Conservation (phyloP, 306 rosid species). For the Lablab purpureus region DNA sequence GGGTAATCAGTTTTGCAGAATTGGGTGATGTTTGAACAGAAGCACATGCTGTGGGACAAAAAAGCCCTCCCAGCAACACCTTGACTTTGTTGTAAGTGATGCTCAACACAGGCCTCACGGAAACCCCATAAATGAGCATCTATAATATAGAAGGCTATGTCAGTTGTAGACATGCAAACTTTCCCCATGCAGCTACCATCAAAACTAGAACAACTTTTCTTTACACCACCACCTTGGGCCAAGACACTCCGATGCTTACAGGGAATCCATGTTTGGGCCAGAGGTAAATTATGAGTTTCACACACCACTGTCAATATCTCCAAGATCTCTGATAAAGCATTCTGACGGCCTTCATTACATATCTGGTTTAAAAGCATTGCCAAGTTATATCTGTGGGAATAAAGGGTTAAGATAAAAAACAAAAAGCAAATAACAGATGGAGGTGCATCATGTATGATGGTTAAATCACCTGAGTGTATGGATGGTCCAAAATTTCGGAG, state of each 20-base stretch:
- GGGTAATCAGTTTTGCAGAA: slow-evolving; percentile 93
- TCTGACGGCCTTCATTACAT: slow-evolving; percentile 92
- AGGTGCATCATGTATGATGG: slow-evolving; percentile 37
- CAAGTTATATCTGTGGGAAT: slow-evolving; percentile 85
- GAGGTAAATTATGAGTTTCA: slow-evolving; percentile 86
- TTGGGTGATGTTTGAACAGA: slow-evolving; percentile 72
- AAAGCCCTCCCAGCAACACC: slow-evolving; percentile 96
- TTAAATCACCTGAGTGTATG: slow-evolving; percentile 70
- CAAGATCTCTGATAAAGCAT: slow-evolving; percentile 88
- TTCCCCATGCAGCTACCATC: slow-evolving; percentile 93
- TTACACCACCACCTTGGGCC: slow-evolving; percentile 86
- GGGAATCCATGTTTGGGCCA: slow-evolving; percentile 99
- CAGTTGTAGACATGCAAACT: slow-evolving; percentile 95
- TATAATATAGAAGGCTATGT: slow-evolving; percentile 77
- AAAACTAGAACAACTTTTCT: slow-evolving; percentile 85
- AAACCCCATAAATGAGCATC: slow-evolving; percentile 95
- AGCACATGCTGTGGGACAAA: slow-evolving; percentile 70
- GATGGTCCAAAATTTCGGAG: slow-evolving; percentile 75
- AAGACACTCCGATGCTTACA: slow-evolving; percentile 89
- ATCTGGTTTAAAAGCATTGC: slow-evolving; percentile 93
- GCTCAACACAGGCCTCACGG: slow-evolving; percentile 89
- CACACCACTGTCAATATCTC: slow-evolving; percentile 90
- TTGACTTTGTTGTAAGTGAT: slow-evolving; percentile 91
- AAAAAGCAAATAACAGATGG: slow-evolving; percentile 40
- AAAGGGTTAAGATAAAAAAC: slow-evolving; percentile 55